A percentile compares a stretch with the other conserved stretches of the same genome.
Evolutionary conservation across 164 flowering plant species (phyloP).

Genomic region (Vitis vinifera): ASM3070453v1 NC_081810.1:16125501-16126000

Average conservation of each 20-base stretch:
- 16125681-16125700: slow-evolving; percentile 66
- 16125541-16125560: slow-evolving; percentile 64
- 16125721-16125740: slow-evolving; percentile 68
- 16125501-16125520: slow-evolving; percentile 93
- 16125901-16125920: slow-evolving; percentile 65
- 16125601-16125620: slow-evolving; percentile 43
- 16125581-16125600: slow-evolving; percentile 30
- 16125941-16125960: slow-evolving; percentile 64
- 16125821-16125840: slow-evolving; percentile 64
- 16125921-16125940: slow-evolving; percentile 66
- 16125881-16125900: slow-evolving; percentile 58
- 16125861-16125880: slow-evolving; percentile 62
- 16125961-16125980: slow-evolving; percentile 54
- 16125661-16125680: slow-evolving; percentile 65
- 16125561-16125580: slow-evolving; percentile 38
- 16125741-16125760: slow-evolving; percentile 60
- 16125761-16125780: slow-evolving; percentile 45
- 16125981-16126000: slow-evolving; percentile 43
- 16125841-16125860: slow-evolving; percentile 56
- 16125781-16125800: slow-evolving; percentile 58
- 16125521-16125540: slow-evolving; percentile 91
- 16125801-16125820: slow-evolving; percentile 66
- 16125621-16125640: slow-evolving; percentile 56
- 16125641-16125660: slow-evolving; percentile 56
- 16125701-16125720: slow-evolving; percentile 57